Evolutionary conservation across 2,329 filamentous ascomycete species (phyloP), one percentile per base, ranked within the genome.

Genomic region (Fusarium devonianum): DNA sequence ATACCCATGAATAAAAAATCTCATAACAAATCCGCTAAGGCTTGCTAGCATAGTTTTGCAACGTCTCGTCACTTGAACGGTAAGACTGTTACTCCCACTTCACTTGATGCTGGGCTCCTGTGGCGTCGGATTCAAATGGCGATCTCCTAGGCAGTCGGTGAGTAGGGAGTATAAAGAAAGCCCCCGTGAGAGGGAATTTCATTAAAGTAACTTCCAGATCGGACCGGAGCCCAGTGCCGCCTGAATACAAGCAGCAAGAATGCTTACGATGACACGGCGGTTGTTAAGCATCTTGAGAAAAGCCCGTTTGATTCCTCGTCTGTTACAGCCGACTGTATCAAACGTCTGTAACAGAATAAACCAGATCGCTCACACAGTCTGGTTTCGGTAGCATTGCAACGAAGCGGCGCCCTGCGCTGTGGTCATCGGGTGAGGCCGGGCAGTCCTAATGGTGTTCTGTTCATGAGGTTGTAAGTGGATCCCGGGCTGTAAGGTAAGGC

Each of bases 211-310:
- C 58, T 58, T 43, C 23, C 35, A 45, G 16, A 38, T 10, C 38
- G 7, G 34, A 34, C 13, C 11, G 4, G 21, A 6, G 11, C 18
- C 25, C 17, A 21, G 48, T 30, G 14, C 10, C 13, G 21, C 19
- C 11, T 9, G 37, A 38, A 18, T 21, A 38, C 11, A 36, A 56
- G 38, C 35, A 36, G 42, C 29, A 36, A 35, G 29, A 44, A 42
- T 18, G 26, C 13, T 14, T 17, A 36, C 23, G 32, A 22, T 44
- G 56, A 32, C 41, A 32, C 22, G 39, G 12, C 21, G 35, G 33
- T 25, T 38, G 56, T 59, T 59, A 38, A 22, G 29, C 26, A 55
- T 51, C 53, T 59, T 52, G 58, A 26, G 28, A 53, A 29, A 36
- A 32, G 32, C 33, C 34, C 51, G 30, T 44, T 44, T 43, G 23